Conservation (phyloP, 169 alveolate species). For the Condylostoma magnum region DNA sequence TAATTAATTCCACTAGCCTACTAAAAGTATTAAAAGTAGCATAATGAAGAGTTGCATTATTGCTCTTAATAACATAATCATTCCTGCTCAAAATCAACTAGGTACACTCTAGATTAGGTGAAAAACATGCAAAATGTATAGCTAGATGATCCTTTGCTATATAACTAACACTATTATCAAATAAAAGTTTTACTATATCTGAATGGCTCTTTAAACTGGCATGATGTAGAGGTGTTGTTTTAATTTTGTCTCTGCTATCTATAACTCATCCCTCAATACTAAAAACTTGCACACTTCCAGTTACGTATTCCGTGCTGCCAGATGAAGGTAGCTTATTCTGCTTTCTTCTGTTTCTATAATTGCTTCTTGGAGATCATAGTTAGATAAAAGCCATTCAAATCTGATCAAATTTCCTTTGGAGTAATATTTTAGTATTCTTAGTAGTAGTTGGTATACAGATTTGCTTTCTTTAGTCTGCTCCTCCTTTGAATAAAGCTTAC, state of each 20-base stretch:
- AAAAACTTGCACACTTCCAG: constrained; percentile 40
- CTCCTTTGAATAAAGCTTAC: constrained; percentile 49
- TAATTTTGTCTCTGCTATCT: constrained; percentile 66
- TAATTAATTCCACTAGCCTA: constrained; percentile 56
- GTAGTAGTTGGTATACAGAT: constrained; percentile 56
- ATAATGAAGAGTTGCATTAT: constrained; percentile 62
- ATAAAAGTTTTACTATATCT: constrained; percentile 24
- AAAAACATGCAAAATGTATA: constrained; percentile 43
- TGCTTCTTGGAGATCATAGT: constrained; percentile 9
- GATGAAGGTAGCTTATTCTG: constrained; percentile 63
- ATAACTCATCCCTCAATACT: constrained; percentile 47
- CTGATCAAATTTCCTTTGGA: constrained; percentile 60
- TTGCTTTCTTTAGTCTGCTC: constrained; percentile 63
- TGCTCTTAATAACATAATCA: constrained; percentile 31
- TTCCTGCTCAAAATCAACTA: constrained; percentile 25
- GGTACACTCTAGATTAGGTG: constrained; percentile 24
- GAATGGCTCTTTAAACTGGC: constrained; percentile 52
- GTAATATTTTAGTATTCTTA: constrained; percentile 33
- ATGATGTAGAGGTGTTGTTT: constrained; percentile 55
- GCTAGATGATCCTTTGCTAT: constrained; percentile 46
- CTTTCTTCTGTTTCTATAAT: constrained; percentile 23
- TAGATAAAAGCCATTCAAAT: constrained; percentile 48
- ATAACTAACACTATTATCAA: constrained; percentile 43
- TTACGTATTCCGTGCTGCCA: constrained; percentile 67
- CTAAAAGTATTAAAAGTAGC: constrained; percentile 60